These are phyloP conservation scores for Remersonia thermophila DNA, from an alignment of 2,329 filamentous ascomycete genomes.

Conservation along the genomic window DNA sequence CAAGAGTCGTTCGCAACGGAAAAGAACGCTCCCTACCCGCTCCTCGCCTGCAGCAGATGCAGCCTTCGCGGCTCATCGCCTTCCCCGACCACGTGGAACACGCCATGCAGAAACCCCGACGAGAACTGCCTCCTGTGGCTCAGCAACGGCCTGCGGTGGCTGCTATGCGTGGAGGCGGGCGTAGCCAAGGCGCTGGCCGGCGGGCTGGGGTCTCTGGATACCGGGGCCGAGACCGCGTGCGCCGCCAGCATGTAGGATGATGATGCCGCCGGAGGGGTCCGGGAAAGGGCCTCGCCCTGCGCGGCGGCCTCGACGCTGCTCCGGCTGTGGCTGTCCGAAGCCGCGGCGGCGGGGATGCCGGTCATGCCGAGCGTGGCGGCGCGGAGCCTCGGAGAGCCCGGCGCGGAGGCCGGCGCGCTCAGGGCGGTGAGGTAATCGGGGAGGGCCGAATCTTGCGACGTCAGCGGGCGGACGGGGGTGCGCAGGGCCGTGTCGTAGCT, in stretches of 20 bases:
- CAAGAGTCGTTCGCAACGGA: background rate
- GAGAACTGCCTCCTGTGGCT: conserved; percentile 17
- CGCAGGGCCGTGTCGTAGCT: conserved; percentile 66
- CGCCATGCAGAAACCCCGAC: conserved; percentile 14
- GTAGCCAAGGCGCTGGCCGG: too few relatives aligned
- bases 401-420: conserved; percentile 38
- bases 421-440: conserved; percentile 56
- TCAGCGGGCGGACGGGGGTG: conserved; percentile 44
- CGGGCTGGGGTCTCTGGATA: conserved; percentile 13
- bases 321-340: background rate
- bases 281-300: too few relatives aligned
- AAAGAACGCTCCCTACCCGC: conserved; percentile 18
- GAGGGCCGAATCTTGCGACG: conserved; percentile 37
- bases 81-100: conserved; percentile 16
- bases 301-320: background rate
- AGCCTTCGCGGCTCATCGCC: conserved; percentile 23
- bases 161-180: too few relatives aligned
- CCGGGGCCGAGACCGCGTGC: background rate
- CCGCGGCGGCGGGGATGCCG: background rate
- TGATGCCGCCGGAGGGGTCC: too few relatives aligned
- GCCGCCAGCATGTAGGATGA: too few relatives aligned
- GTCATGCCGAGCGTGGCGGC: too few relatives aligned
- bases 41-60: conserved; percentile 26
- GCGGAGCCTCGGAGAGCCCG: too few relatives aligned
- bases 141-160: conserved; percentile 11